These are phyloP conservation scores for Fusarium sp. DNA, from an alignment of 2,329 filamentous ascomycete genomes.

Conservation along the genomic window DNA sequence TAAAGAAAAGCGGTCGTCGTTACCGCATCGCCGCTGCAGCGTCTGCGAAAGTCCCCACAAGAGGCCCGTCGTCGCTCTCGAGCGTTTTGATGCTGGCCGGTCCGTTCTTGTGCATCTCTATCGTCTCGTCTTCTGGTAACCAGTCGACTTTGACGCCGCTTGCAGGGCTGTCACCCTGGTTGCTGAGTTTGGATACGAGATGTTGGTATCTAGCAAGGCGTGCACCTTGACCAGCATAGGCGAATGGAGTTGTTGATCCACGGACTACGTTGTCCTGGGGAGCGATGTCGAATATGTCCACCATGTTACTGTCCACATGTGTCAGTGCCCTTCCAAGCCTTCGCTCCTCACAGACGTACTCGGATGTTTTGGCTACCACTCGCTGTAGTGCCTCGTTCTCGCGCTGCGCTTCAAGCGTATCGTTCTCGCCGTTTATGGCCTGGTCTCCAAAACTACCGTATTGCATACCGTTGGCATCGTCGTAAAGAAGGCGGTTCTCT, in stretches of 20 bases:
- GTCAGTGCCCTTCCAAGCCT: constrained; percentile 17
- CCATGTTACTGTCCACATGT: constrained; percentile 63
- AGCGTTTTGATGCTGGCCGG: constrained; percentile 48
- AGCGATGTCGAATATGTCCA: constrained; percentile 73
- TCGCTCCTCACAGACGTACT: constrained; percentile 54
- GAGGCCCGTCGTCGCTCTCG: constrained; percentile 51
- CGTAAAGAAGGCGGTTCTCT: constrained; percentile 67
- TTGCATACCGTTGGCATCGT: constrained; percentile 66
- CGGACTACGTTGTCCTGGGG: constrained; percentile 57
- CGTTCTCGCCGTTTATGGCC: constrained; percentile 62
- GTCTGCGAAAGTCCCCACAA: constrained; percentile 69
- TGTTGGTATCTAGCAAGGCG: constrained; percentile 67
- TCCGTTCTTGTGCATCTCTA: constrained; percentile 55
- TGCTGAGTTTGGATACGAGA: constrained; percentile 67
- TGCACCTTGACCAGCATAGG: constrained; percentile 64
- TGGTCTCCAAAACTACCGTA: constrained; percentile 71
- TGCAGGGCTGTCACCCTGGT: constrained; percentile 52
- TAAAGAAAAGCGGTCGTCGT: constrained; percentile 3
- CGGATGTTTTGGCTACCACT: constrained; percentile 70
- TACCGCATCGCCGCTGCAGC: constrained; percentile 62
- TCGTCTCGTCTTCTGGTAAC: constrained; percentile 61
- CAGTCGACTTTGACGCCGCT: constrained; percentile 63
- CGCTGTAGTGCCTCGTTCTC: constrained; percentile 71
- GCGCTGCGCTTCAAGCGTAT: constrained; percentile 69
- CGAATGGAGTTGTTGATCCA: constrained; percentile 52